phyloP scores from a whole-genome alignment of 331 rosid species.

The Dryas integrifolia region DNA sequence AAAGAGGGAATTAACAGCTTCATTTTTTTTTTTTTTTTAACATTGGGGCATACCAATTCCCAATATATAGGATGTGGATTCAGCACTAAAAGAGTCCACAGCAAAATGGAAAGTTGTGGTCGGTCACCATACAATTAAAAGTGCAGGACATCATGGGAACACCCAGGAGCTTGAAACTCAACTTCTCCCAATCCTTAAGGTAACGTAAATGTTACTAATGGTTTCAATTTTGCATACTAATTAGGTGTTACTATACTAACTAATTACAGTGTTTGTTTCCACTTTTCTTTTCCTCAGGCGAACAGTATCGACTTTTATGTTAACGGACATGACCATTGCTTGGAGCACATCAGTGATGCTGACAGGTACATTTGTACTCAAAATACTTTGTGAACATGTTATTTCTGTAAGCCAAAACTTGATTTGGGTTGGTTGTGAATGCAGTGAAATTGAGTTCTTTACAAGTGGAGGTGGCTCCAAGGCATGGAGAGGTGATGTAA shows the following conservation, averaged over 20 bases:
- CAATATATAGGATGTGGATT: conserved; percentile 50
- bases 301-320: conserved; percentile 57
- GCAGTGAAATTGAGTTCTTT: conserved; percentile 55
- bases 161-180: conserved; percentile 49
- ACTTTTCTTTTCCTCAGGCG: conserved; percentile 34
- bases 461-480: conserved; percentile 95
- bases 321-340: conserved; percentile 81
- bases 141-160: conserved; percentile 66
- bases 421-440: background rate
- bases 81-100: conserved; percentile 46
- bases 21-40: background rate
- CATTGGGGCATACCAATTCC: background rate
- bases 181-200: conserved; percentile 71
- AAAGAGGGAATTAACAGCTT: too few species aligned
- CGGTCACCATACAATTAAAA: conserved; percentile 76
- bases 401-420: background rate
- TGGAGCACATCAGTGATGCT: conserved; percentile 55
- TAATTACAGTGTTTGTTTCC: background rate
- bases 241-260: background rate
- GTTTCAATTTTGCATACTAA: background rate
- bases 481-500: conserved; percentile 70
- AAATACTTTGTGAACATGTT: too few species aligned
- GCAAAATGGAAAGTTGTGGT: conserved; percentile 85
- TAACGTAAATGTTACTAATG: background rate
- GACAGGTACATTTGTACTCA: conserved; percentile 35